Evolutionary conservation across 2,329 filamentous ascomycete genomes (phyloP).

Genomic region (Colletotrichum sansevieriae): DNA sequence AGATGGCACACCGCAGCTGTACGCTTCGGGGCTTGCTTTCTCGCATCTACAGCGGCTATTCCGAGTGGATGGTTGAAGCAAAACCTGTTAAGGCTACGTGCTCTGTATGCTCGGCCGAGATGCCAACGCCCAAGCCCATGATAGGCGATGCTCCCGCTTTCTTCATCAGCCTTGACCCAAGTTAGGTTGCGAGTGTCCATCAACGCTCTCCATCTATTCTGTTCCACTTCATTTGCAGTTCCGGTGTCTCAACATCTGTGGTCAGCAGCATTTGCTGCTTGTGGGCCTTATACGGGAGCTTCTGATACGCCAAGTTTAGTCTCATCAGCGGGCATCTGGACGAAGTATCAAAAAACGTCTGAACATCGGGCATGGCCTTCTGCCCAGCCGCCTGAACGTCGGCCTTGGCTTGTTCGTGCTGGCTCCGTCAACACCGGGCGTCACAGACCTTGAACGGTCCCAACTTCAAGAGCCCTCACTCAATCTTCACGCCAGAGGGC

Average conservation of each 20-base stretch:
- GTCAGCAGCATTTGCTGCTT: slow-evolving; percentile 10
- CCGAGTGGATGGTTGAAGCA: slow-evolving; percentile 14
- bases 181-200: not conserved
- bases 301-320: not conserved
- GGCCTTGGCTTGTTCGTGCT: slow-evolving; percentile 28
- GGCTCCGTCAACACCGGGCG: slow-evolving; percentile 23
- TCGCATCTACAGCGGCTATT: slow-evolving; percentile 13
- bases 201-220: slow-evolving; percentile 14
- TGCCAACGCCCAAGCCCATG: not conserved
- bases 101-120: slow-evolving; percentile 9
- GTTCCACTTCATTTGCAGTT: slow-evolving; percentile 9
- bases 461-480: not conserved
- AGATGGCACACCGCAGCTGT: slow-evolving; percentile 33
- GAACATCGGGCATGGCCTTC: slow-evolving; percentile 29
- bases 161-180: slow-evolving; percentile 33
- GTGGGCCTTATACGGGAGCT: slow-evolving; percentile 1
- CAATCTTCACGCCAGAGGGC: slow-evolving; percentile 7
- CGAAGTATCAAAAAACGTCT: slow-evolving; percentile 14
- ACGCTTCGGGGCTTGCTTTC: slow-evolving; percentile 33
- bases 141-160: slow-evolving; percentile 16
- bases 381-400: slow-evolving; percentile 27
- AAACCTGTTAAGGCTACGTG: slow-evolving; percentile 22
- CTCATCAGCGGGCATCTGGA: slow-evolving; percentile 32
- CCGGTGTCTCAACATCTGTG: slow-evolving; percentile 26
- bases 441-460: not conserved